These are phyloP conservation scores for Phanerochaete carnosa DNA, from an alignment of 768 basidiomycete species.

Conservation along the genomic window DNA sequence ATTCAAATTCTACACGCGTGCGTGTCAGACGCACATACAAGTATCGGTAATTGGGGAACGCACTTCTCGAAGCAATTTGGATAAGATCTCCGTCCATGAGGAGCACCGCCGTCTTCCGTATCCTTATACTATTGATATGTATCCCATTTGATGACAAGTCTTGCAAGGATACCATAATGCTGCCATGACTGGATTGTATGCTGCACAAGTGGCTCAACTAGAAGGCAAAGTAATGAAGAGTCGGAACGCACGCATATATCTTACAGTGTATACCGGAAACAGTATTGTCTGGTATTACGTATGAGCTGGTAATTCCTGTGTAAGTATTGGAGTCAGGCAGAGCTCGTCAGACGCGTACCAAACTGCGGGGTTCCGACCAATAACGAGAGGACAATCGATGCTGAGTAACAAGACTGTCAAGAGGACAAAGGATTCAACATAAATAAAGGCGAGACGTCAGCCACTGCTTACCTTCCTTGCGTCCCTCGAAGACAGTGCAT, in stretches of 20 bases:
- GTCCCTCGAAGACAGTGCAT: constrained; percentile 54
- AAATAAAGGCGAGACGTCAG: neutral
- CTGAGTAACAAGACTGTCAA: constrained; percentile 54
- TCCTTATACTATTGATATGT: constrained; percentile 63
- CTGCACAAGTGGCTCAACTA: constrained; percentile 31
- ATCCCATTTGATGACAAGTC: constrained; percentile 79
- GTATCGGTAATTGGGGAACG: neutral
- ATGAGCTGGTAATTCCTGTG: constrained; percentile 36
- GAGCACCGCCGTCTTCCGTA: constrained; percentile 65
- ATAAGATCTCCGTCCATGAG: constrained; percentile 76
- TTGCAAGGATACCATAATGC: constrained; percentile 77
- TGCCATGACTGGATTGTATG: constrained; percentile 66
- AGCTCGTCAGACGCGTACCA: constrained; percentile 42
- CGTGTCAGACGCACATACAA: neutral
- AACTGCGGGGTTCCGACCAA: constrained; percentile 67
- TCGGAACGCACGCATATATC: constrained; percentile 63
- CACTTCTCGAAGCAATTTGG: constrained; percentile 64
- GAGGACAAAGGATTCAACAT: neutral
- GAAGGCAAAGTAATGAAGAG: neutral
- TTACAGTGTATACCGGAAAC: constrained; percentile 77
- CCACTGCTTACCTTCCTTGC: constrained; percentile 54
- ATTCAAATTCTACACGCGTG: constrained; percentile 56
- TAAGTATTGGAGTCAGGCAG: neutral
- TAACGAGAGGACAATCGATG: constrained; percentile 58
- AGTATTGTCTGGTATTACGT: constrained; percentile 57